Evolutionary conservation across 2,329 filamentous ascomycete genomes (phyloP).

Genomic region (Microdochium paspali): DNA sequence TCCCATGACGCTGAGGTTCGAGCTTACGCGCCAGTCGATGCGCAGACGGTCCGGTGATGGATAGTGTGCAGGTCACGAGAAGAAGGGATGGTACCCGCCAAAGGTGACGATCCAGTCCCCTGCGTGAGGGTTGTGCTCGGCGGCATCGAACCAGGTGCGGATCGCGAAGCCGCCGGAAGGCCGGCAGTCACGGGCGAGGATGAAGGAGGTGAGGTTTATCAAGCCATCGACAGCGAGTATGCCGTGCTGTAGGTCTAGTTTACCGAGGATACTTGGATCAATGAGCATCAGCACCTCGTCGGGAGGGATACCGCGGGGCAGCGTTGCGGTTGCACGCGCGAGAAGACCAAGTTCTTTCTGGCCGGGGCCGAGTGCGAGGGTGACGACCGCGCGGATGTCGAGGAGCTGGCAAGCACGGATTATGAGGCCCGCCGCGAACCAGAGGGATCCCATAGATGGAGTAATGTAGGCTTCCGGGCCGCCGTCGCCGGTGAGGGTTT

Average conservation of each 20-base stretch:
- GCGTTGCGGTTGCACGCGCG: background rate
- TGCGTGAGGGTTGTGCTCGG: background rate
- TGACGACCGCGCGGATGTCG: background rate
- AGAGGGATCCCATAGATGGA: background rate
- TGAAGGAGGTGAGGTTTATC: background rate
- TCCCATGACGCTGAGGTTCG: background rate
- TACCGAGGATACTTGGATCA: background rate
- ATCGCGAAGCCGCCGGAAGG: background rate
- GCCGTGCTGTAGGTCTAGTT: background rate
- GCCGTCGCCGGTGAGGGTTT: background rate
- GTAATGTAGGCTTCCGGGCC: background rate
- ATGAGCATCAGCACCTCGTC: background rate
- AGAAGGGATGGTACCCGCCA: background rate
- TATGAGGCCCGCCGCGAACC: background rate
- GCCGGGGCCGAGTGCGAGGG: background rate
- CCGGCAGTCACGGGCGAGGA: background rate
- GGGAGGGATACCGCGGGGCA: background rate
- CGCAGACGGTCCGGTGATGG: background rate
- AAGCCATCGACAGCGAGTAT: background rate
- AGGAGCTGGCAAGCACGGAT: background rate
- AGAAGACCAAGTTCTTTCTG: background rate
- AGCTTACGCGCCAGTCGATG: background rate
- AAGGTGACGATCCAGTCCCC: background rate
- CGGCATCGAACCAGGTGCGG: background rate
- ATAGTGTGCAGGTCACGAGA: background rate